Conservation (phyloP, 352 stramenopile species). For the Plasmopara viticola region DNA sequence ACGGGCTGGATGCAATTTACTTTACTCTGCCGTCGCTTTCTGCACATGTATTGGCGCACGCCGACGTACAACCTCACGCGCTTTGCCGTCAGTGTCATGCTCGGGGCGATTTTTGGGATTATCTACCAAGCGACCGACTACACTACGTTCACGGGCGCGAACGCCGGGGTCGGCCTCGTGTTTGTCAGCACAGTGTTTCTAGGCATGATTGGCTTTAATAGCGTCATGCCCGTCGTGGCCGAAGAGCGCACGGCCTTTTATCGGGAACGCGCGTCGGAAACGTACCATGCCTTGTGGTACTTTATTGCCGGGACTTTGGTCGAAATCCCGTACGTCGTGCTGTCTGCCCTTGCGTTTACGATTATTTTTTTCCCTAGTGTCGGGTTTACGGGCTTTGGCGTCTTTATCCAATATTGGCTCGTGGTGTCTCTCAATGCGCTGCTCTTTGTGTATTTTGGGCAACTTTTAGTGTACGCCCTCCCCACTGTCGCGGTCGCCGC, state of each 20-base stretch:
- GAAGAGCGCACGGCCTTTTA: conserved; percentile 55
- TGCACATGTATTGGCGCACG: conserved; percentile 64
- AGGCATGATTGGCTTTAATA: conserved; percentile 33
- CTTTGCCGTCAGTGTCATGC: conserved; percentile 52
- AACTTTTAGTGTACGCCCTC: conserved; percentile 39
- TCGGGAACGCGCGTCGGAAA: conserved; percentile 82
- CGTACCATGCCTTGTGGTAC: conserved; percentile 75
- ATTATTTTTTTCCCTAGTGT: conserved; percentile 57
- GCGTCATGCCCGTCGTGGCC: conserved; percentile 16
- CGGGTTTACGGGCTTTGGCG: conserved; percentile 33
- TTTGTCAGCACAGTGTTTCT: conserved; percentile 84
- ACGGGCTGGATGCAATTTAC: conserved; percentile 20
- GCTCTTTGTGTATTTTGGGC: conserved; percentile 43
- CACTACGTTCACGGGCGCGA: conserved; percentile 32
- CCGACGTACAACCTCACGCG: conserved; percentile 77
- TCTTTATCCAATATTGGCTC: conserved; percentile 57
- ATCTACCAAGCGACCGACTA: conserved; percentile 63
- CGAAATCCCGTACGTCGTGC: conserved; percentile 36
- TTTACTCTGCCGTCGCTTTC: conserved; percentile 30
- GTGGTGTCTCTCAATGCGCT: conserved; percentile 38
- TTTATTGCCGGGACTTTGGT: conserved; percentile 45
- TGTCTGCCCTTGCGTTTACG: conserved; percentile 32
- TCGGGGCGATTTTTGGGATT: conserved; percentile 69
- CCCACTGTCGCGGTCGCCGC: conserved; percentile 34
- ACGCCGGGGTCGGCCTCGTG: conserved; percentile 63